phyloP scores from a whole-genome alignment of 225 moss, liverwort and hornwort genomes.

The Asterella californica region DNA sequence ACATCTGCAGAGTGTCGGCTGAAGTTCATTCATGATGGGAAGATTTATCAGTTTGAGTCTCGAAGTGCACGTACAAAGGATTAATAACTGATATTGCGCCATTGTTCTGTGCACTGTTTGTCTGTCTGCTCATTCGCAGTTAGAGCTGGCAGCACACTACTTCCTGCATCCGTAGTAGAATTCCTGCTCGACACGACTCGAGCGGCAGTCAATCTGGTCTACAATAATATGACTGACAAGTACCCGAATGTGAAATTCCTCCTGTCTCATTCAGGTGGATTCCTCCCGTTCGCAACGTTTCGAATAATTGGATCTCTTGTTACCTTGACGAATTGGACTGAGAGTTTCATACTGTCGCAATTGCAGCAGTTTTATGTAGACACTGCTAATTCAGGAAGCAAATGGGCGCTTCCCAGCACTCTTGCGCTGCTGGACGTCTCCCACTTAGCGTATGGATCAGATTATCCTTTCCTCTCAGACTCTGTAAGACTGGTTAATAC shows the following conservation, averaged over 20 bases:
- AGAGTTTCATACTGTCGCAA: neutral
- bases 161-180: conserved; percentile 7
- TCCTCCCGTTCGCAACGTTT: conserved; percentile 4
- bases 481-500: too few relatives aligned
- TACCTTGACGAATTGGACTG: neutral
- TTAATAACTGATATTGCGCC: neutral
- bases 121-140: neutral
- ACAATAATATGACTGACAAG: neutral
- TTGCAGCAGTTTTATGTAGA: conserved; percentile 21
- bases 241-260: conserved; percentile 20
- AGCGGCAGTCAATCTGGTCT: conserved; percentile 15
- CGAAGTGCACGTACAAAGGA: neutral
- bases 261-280: too few relatives aligned
- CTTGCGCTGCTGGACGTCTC: conserved; percentile 4
- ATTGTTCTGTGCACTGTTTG: neutral
- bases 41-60: neutral
- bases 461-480: conserved; percentile 13
- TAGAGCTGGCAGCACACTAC: neutral
- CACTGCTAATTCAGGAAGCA: conserved; percentile 11
- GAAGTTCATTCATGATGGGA: neutral
- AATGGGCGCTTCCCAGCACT: conserved; percentile 24
- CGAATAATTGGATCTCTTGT: neutral
- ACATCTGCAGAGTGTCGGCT: neutral
- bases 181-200: conserved; percentile 23
- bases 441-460: conserved; percentile 25